Base-by-base conservation (phyloP, 2,329 filamentous ascomycete species). In the Aspergillus quadricinctus region DNA sequence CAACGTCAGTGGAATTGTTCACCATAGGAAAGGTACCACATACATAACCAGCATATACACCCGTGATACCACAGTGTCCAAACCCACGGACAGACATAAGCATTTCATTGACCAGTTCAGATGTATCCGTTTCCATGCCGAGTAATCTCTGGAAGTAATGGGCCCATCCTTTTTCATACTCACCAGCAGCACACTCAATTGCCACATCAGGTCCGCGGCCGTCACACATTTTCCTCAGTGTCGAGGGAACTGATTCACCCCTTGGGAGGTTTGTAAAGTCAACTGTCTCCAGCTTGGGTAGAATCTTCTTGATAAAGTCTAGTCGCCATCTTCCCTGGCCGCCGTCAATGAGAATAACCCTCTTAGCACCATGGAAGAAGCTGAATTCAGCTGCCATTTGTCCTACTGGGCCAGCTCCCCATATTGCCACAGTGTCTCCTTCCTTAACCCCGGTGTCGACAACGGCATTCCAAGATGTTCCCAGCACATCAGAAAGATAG, bases 351-450 rank as follows among this genome's bases (percentile, higher is more conserved):
- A 92, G 82, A 63, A 95, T 92, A 59, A 96, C 81, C 58, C 88
- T 83, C 48, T 76, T 81, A 0, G 91, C 91, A 8, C 89, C 89
- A 54, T 91, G 85, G n/a, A 84, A 75, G 55, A 90, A 78, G 0
- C 87, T 77, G 69, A 85, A 87, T 45, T 85, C 79, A 1, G 87
- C 89, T 1, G 81, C 84, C 75, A 93, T 95, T 52, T 90, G 89
- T 0, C 92, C 91, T 52, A 96, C 89, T 0, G 90, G 92, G 0
- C 91, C 91, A 0, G 87, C 89, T n/a, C 90, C 91, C 84, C 90
- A 96, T 58, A 95, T 85, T 35, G 89, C 90, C 1, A 96, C 90
- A 2, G 86, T 78, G 64, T 95, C 90, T 10, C 83, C 85, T 29
- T 87, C 79, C 60, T 89, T 86, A n/a, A 96, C 88, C 1, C 84